A percentile compares a stretch with the other conserved stretches of the same genome.
Conservation (phyloP, 2,329 filamentous ascomycete genomes). For the Penicillium sp. region DNA sequence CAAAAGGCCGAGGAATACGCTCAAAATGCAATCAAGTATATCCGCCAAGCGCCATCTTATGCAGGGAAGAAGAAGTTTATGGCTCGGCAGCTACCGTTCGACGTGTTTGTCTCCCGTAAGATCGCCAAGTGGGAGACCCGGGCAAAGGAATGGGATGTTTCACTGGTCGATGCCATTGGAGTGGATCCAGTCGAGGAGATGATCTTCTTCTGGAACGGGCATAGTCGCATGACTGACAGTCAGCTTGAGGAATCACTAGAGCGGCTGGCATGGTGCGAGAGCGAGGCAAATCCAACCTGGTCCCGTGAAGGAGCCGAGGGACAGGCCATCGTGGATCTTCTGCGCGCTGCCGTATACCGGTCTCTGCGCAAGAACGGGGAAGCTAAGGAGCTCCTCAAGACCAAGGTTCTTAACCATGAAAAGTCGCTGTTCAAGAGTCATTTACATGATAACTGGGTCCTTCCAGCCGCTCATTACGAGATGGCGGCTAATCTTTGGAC, state of each 20-base stretch:
- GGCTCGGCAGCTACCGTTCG: conserved; percentile 85
- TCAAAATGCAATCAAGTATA: conserved; percentile 65
- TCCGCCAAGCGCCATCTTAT: conserved; percentile 70
- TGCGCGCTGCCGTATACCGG: conserved; percentile 66
- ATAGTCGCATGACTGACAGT: conserved; percentile 70
- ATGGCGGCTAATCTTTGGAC: conserved; percentile 80
- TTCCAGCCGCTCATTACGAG: conserved; percentile 83
- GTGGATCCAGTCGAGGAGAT: conserved; percentile 84
- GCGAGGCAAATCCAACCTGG: conserved; percentile 58
- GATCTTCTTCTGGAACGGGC: conserved; percentile 90
- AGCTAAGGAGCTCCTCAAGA: conserved; percentile 64
- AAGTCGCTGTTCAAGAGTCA: conserved; percentile 54
- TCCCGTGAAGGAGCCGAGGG: conserved; percentile 58
- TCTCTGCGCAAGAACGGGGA: conserved; percentile 63
- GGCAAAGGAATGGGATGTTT: conserved; percentile 64
- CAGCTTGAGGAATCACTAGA: conserved; percentile 66
- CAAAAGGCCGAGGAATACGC: conserved; percentile 59
- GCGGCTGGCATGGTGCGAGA: conserved; percentile 67
- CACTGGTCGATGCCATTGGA: conserved; percentile 77
- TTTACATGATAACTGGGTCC: conserved; percentile 58
- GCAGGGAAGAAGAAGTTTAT: conserved; percentile 88
- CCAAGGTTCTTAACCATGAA: conserved; percentile 63
- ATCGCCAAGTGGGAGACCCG: conserved; percentile 84
- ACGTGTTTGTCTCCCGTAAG: conserved; percentile 81
- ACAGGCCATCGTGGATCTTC: conserved; percentile 64